Evolutionary conservation across 371 early-diverging fungal species (phyloP), one percentile per base, ranked within the genome.

Genomic region (Chytridium lagenaria): DNA sequence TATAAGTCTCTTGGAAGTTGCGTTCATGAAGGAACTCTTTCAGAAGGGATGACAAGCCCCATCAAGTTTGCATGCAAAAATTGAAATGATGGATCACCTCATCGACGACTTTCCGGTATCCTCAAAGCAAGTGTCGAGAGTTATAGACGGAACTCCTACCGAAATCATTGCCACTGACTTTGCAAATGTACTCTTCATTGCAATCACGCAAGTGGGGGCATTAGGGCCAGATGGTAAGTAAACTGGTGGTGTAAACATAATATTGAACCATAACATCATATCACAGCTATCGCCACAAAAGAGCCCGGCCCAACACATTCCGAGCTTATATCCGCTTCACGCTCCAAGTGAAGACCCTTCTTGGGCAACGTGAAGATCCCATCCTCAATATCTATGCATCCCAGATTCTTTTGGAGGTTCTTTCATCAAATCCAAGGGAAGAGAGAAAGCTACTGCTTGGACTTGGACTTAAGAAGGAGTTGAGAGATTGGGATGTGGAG

Each of bases 51-150:
- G n/a, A n/a, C n/a, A n/a, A n/a, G n/a, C n/a, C n/a, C n/a, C n/a
- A n/a, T n/a, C n/a, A n/a, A n/a, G n/a, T n/a, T n/a, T 88, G 31
- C 44, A 44, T 44, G 44, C 44, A 44, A 44, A 44, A 44, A 44
- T 7, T 44, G 44, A 44, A 7, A 44, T 12, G 19, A 12, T 44
- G 12, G 44, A 12, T 12, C 12, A 7, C 19, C 19, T 44, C 44
- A 44, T 7, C 44, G 19, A 44, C 44, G 19, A 44, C 7, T 55
- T 55, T 28, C 55, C 55, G 26, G 26, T 55, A 15, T 16, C 23
- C 55, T 7, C 55, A 28, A 55, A 28, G 55, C 55, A 55, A 26
- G 7, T 55, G 7, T 55, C 55, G 26, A 55, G 55, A 26, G 55
- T 23, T 26, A 55, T 55, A 16, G 30, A 28, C 10, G 55, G 55